Conservation (phyloP, 352 stramenopile genomes). For the Globisporangium cystogenes region DNA sequence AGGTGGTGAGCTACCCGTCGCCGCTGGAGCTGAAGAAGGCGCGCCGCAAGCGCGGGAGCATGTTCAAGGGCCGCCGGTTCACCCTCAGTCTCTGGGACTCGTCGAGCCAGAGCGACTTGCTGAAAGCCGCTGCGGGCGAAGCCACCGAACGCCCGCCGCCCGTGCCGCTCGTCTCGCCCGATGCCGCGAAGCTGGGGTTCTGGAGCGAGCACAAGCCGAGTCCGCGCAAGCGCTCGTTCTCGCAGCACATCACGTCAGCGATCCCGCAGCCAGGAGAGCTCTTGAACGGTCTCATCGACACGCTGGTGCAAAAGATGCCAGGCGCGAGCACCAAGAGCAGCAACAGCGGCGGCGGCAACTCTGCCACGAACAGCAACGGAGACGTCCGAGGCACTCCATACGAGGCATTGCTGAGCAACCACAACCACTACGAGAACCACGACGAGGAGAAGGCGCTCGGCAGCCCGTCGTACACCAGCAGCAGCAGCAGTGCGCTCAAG, state of each 20-base stretch:
- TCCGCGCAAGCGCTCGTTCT: conserved; percentile 63
- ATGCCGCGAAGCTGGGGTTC: conserved; percentile 66
- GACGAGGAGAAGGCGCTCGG: conserved; percentile 4
- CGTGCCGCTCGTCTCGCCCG: conserved; percentile 40
- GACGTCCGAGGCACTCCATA: conserved; percentile 14
- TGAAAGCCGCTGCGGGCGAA: conserved; percentile 11
- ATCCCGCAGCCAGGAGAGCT: conserved; percentile 63
- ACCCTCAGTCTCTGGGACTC: conserved; percentile 64
- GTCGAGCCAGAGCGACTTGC: conserved; percentile 29
- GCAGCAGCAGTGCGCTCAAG: neutral
- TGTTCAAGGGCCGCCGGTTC: conserved; percentile 55
- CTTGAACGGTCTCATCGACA: conserved; percentile 64
- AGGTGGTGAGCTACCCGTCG: conserved; percentile 66
- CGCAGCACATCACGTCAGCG: conserved; percentile 66
- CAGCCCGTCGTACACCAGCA: neutral
- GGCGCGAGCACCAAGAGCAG: conserved; percentile 27
- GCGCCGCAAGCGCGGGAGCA: conserved; percentile 30
- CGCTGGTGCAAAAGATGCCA: conserved; percentile 56
- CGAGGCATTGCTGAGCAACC: conserved; percentile 28
- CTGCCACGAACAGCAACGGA: neutral
- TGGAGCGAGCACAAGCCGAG: conserved; percentile 78
- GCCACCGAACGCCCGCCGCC: conserved; percentile 21
- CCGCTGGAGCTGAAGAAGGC: conserved; percentile 30
- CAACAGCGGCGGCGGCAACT: conserved; percentile 1
- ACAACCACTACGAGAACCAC: conserved; percentile 1